Base-by-base conservation (phyloP, 495 filamentous ascomycete genomes). In the Articulospora tetracladia region DNA sequence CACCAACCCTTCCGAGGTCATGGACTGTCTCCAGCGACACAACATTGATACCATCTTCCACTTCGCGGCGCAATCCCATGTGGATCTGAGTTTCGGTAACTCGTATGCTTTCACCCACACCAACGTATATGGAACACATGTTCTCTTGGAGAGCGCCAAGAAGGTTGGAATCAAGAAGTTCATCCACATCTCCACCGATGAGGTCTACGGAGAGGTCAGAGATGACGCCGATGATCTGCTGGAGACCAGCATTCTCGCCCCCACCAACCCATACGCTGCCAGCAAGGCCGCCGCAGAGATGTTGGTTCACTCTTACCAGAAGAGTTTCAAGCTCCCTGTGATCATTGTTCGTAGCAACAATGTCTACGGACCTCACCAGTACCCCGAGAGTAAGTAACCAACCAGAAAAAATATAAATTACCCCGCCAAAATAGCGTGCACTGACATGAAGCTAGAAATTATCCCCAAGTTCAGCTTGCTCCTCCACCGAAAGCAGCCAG, bases 241-340 rank as follows among this genome's bases (percentile, higher is more conserved):
- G 3, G 87, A 89, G 69, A 77, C 75, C 24, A 82, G 80, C 61
- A 77, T 85, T 46, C 73, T 91, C 15, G 78, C 80, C 1, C 89
- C 89, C 0, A 90, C 86, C 25, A 92, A 92, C 65, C 89, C 89
- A 23, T 92, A 92, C 61, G 83, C 87, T 10, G 88, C 87, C 1
- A 85, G 80, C 70, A 92, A 92, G 69, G 89, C 88, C 0, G 88
- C 88, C 1, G 88, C 88, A 19, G 88, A 91, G 72, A 92, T 91
- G 88, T 75, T 88, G 57, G 86, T 91, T n/a, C 79, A 84, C 63
- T 85, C 86, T 11, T 92, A 90, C 69, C 78, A 79, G 65, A 89
- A 87, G 72, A 85, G 79, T 68, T 90, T 88, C 73, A 83, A 84
- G 55, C 75, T 91, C 12, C 86, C 87, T 1, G 79, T 81, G 23